phyloP scores from a whole-genome alignment of 1,284 basidiomycete genomes.

The Ceratobasidium sp. region DNA sequence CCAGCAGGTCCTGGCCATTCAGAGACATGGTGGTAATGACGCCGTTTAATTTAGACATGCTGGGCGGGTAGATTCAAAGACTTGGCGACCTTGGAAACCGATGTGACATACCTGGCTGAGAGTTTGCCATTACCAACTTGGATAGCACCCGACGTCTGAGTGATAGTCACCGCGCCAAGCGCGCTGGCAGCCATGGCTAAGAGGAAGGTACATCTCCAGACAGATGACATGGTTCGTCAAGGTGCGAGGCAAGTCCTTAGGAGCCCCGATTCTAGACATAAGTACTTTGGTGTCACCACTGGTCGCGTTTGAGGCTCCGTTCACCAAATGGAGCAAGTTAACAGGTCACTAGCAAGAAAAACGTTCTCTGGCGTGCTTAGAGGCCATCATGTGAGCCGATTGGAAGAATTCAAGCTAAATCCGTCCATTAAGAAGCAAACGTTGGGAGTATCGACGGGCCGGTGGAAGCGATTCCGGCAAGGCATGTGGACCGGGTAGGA shows the following conservation, averaged over 20 bases:
- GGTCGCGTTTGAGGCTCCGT: neutral
- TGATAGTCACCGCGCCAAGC: constrained; percentile 5
- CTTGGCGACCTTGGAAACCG: neutral
- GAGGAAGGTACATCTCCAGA: neutral
- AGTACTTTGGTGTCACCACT: neutral
- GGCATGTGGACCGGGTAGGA: neutral
- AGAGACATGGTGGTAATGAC: constrained; percentile 22
- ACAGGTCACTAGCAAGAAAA: neutral
- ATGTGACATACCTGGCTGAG: constrained; percentile 19
- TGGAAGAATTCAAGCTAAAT: neutral
- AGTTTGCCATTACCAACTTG: constrained; percentile 25
- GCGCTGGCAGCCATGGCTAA: neutral
- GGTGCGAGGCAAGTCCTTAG: too few relatives aligned
- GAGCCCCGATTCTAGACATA: neutral
- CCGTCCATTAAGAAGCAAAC: neutral
- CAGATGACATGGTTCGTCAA: neutral
- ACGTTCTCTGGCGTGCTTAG: neutral
- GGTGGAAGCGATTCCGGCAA: neutral
- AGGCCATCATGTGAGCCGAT: neutral
- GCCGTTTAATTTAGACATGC: constrained; percentile 33
- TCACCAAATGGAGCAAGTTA: neutral
- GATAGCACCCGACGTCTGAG: constrained; percentile 25
- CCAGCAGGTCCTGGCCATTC: constrained; percentile 29
- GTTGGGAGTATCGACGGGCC: neutral
- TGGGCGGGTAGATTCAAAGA: neutral